These are phyloP conservation scores for Neocucurbitaria cava DNA, from an alignment of 2,329 filamentous ascomycete species.

Conservation along the genomic window DNA sequence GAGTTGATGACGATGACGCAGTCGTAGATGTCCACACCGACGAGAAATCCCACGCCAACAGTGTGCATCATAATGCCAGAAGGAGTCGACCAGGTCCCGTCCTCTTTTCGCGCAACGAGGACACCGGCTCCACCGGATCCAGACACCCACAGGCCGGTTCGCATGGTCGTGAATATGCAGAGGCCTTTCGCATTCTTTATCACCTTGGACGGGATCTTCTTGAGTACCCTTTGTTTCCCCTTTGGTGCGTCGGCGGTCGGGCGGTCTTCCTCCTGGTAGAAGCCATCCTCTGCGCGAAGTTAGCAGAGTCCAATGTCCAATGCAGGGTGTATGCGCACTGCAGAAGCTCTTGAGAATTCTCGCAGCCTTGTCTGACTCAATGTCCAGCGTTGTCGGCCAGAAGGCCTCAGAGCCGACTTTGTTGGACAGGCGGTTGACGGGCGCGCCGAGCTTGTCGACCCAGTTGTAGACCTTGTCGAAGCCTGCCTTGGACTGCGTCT, in stretches of 20 bases:
- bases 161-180: constrained; percentile 95
- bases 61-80: constrained; percentile 92
- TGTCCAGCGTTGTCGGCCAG: constrained; percentile 84
- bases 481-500: constrained; percentile 49
- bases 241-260: constrained; percentile 60
- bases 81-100: constrained; percentile 89
- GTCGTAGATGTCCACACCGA: constrained; percentile 94
- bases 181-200: constrained; percentile 89
- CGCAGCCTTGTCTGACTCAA: constrained; percentile 90
- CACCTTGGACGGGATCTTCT: constrained; percentile 84
- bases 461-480: constrained; percentile 76
- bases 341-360: constrained; percentile 90
- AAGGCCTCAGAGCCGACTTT: constrained; percentile 83
- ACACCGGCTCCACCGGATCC: constrained; percentile 91
- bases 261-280: constrained; percentile 65
- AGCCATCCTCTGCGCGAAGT: constrained; percentile 66
- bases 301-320: constrained; percentile 14
- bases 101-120: constrained; percentile 80
- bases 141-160: constrained; percentile 88
- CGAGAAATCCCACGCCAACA: constrained; percentile 84
- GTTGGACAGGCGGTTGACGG: constrained; percentile 82
- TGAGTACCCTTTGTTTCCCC: constrained; percentile 69
- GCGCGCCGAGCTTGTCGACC: constrained; percentile 73
- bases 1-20: constrained; percentile 94
- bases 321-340: constrained; percentile 63